Conservation (phyloP, 306 rosid species). For the barrel medic (Medicago truncatula) region DNA sequence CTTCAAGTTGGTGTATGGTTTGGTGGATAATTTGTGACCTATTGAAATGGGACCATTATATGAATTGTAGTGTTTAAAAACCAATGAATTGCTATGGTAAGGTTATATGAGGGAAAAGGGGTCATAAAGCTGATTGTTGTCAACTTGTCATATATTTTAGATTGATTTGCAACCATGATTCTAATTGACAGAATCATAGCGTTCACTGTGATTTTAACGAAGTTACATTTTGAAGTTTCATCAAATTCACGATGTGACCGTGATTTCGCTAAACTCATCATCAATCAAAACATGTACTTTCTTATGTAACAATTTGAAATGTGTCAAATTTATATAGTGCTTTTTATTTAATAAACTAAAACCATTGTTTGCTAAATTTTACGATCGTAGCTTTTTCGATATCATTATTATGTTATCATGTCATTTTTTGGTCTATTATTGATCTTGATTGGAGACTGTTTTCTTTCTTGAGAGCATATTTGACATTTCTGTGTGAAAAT, state of each 20-base stretch:
- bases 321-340: slow-evolving; percentile 12
- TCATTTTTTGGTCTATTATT: slow-evolving; percentile 21
- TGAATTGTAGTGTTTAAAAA: slow-evolving; percentile 13
- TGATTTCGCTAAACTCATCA: too few species aligned
- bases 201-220: too few species aligned
- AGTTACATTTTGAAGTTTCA: too few species aligned
- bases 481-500: slow-evolving; percentile 25
- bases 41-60: slow-evolving; percentile 36
- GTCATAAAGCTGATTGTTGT: slow-evolving; percentile 32
- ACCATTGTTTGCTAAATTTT: slow-evolving; percentile 17
- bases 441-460: slow-evolving; percentile 32
- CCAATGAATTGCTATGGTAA: slow-evolving; percentile 15
- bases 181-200: too few species aligned
- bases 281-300: too few species aligned
- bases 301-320: slow-evolving; percentile 16
- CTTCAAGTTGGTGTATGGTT: slow-evolving; percentile 25
- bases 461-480: slow-evolving; percentile 42
- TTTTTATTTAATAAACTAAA: neutral
- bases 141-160: too few species aligned
- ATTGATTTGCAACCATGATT: too few species aligned
- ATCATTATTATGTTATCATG: slow-evolving; percentile 13
- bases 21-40: slow-evolving; percentile 18
- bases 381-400: slow-evolving; percentile 35
- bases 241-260: too few species aligned
- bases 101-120: neutral